Evolutionary conservation across 306 rosid genomes (phyloP), one percentile per base, ranked within the genome.

Genomic region (Pyrus pyrifolia): DNA sequence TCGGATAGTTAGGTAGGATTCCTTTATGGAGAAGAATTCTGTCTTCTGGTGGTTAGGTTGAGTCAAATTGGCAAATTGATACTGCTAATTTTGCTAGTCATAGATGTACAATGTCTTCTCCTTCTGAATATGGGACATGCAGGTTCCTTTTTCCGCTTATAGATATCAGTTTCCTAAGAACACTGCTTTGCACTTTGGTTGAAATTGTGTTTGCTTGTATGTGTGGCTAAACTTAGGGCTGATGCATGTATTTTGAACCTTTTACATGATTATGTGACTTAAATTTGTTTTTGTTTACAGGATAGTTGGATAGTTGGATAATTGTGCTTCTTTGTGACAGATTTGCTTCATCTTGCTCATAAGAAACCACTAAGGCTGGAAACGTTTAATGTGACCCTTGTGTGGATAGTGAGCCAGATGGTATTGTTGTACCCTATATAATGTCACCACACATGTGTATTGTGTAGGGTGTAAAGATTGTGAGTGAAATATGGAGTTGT

Each of bases 401-500:
- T 45, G 73, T 19, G 29, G 62, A 51, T 52, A 12, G 11, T 21
- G 22, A 55, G 52, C 57, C 9, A 21, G 76, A 14, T 13, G 65
- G 4, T 72, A 55, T 33, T 53, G 35, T 57, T 72, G 19, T 44
- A 35, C 23, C 7, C 25, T 22, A 44, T 23, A 15, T 61, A 55
- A 60, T 72, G 25, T 72, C 38, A 68, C 17, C 53, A 57, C 67
- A n/a, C 51, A 22, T 6, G 23, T 9, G 33, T 21, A 25, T 58
- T 70, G 51, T 70, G 40, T 17, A 67, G 79, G 63, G 46, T 51
- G 31, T n/a, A 17, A 40, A 76, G 42, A 6, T 55, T 33, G 29
- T 65, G 29, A 67, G 42, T 76, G 4, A 35, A 18, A 35, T 67
- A 80, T 89, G 94, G 87, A 82, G 6, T 57, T 83, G 68, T 80